Evolutionary conservation across 2,329 filamentous ascomycete genomes (phyloP), one percentile per base, ranked within the genome.

Genomic region (Hirsutella thompsonii): DNA sequence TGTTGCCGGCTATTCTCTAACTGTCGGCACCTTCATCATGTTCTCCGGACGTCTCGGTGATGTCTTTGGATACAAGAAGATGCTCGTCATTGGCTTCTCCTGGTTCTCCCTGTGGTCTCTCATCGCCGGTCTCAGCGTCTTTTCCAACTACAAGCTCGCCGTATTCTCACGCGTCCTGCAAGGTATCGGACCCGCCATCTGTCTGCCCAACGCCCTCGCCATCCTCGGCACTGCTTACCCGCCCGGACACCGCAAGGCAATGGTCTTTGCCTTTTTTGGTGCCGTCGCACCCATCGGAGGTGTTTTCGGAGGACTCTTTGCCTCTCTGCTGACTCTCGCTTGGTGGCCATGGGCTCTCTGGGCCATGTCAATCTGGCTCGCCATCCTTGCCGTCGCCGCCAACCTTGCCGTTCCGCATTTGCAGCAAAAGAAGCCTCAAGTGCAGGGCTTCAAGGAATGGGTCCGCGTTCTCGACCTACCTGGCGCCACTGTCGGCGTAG

Each of bases 151-250:
- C 40, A 57, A 63, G 2, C 56, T 72, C 11, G 74, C 75, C 48
- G 62, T 71, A 44, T 59, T 69, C 29, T 62, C 64, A n/a, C 64
- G 75, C 5, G 71, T 68, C 0, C 53, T 78, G 3, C 74, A 79
- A 46, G 74, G 76, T 0, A 67, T 80, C 16, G 81, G 80, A 0
- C 74, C 76, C 0, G 76, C 78, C 0, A 62, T 84, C 28, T 59
- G 70, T 10, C 60, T 83, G 20, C 80, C 81, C 1, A 84, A 81
- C 46, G 76, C 66, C 0, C 57, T 83, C 19, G 79, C 77, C 2
- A 63, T 85, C 11, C 55, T 83, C 0, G 78, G 76, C 2, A 61
- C 63, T 0, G 66, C 70, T 0, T 82, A 80, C 47, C 58, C 64
- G 0, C 72, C 72, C 0, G 77, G 78, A 0, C 61, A 57, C 40